Conservation (phyloP, 2,329 filamentous ascomycete species). For the Ophiostoma montium region DNA sequence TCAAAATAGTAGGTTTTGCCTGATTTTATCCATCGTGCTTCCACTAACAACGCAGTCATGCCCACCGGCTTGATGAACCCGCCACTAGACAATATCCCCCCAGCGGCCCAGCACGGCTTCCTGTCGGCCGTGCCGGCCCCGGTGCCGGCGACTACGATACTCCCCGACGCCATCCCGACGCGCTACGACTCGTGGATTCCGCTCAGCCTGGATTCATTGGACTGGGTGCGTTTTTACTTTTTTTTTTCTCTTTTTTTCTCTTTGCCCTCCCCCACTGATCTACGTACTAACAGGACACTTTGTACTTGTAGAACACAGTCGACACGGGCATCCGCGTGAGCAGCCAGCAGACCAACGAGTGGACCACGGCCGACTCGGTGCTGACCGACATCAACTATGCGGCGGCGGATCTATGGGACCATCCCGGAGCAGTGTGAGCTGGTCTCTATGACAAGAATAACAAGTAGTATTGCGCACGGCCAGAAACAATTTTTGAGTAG, state of each 20-base stretch:
- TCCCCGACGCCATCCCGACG: neutral
- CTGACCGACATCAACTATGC: conserved; percentile 12
- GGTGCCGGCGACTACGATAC: conserved; percentile 4
- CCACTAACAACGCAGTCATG: neutral
- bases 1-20: neutral
- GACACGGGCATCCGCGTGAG: conserved; percentile 12
- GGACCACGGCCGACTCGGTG: conserved; percentile 11
- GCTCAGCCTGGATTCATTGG: conserved; percentile 9
- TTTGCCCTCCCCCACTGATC: neutral
- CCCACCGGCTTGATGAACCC: neutral
- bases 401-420: conserved; percentile 11
- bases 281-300: neutral
- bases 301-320: conserved; percentile 7
- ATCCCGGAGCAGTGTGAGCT: conserved; percentile 1
- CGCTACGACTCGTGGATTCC: conserved; percentile 13
- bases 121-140: neutral
- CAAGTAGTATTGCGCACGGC: neutral
- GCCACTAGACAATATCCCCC: neutral
- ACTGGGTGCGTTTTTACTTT: conserved; percentile 10
- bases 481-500: too few species aligned
- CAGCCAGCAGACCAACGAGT: conserved; percentile 10
- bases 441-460: neutral
- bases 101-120: neutral
- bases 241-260: neutral
- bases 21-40: neutral